Evolutionary conservation across 108 stramenopile species (phyloP), one percentile per base, ranked within the genome.

Genomic region (Nitzschia sp.): DNA sequence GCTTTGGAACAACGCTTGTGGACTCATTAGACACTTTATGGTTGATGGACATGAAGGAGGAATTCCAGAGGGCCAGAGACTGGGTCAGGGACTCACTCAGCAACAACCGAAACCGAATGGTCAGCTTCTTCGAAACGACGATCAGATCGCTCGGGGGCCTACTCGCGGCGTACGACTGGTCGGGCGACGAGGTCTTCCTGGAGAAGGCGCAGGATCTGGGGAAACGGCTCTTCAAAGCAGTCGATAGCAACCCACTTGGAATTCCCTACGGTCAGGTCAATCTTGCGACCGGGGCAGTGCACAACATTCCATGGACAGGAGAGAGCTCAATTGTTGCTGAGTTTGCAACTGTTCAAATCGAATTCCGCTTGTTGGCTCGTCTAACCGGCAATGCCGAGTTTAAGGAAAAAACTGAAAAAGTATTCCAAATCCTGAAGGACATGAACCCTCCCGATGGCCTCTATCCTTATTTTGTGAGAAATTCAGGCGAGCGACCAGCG

Each of bases 91-190:
- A 87, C 33, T 49, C 85, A 49, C 77, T 97, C 28, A 35, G 62
- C 30, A 69, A 89, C 66, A 77, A 82, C 46, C 74, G 84, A 11
- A 15, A 55, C 23, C 38, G 72, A 25, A 49, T 45, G 24, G 97
- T 98, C 2, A 93, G 90, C 30, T 88, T 95, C 42, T 99, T 99
- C 80, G 99, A 99, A 84, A 98, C 97, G 15, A 99, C 97, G 26
- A 99, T 99, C 76, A 90, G 99, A 5, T 91, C 78, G 54, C 80
- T 99, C 19, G 99, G 98, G 1, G 97, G 97, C 28, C 75, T 99
- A 45, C 76, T 99, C 17, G 68, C 91, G 13, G 98, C 99, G 0
- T 98, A 97, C 72, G 95, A 91, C 66, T 82, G 84, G 63, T 84
- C 82, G 26, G 71, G 68, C 6, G 94, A 95, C 60, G 54, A 80